These are phyloP conservation scores for Mucor plumbeus DNA, from an alignment of 371 early-diverging fungal species.

Conservation along the genomic window DNA sequence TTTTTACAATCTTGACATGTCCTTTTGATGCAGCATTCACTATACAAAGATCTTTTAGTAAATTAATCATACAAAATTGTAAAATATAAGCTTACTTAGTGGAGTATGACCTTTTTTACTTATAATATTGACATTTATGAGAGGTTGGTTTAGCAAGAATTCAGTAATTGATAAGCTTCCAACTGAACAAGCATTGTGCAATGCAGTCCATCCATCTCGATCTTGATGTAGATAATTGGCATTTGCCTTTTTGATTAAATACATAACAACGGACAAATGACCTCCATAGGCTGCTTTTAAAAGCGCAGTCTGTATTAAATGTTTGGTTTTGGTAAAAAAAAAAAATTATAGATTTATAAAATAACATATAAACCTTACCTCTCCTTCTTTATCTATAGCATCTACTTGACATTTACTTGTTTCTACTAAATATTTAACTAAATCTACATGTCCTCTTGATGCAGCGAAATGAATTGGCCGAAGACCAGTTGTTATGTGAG, in stretches of 20 bases:
- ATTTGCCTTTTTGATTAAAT: slow-evolving; percentile 51
- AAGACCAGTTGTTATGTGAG: slow-evolving; percentile 51
- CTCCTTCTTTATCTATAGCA: slow-evolving; percentile 64
- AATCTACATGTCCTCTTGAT: slow-evolving; percentile 58
- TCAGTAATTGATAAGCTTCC: slow-evolving; percentile 57
- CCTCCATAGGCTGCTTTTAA: slow-evolving; percentile 76
- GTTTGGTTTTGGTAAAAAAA: neutral
- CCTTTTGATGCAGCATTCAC: slow-evolving; percentile 76
- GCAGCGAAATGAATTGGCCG: slow-evolving; percentile 67
- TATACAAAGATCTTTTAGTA: slow-evolving; percentile 17
- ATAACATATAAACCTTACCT: slow-evolving; percentile 43
- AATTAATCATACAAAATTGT: neutral
- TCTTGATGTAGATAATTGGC: slow-evolving; percentile 65
- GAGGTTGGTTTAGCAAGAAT: slow-evolving; percentile 45
- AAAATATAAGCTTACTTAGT: slow-evolving; percentile 54
- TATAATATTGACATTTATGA: slow-evolving; percentile 54
- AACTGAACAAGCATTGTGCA: slow-evolving; percentile 73
- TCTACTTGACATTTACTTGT: slow-evolving; percentile 60
- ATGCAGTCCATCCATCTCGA: slow-evolving; percentile 77
- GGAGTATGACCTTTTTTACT: slow-evolving; percentile 69
- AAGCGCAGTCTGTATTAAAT: slow-evolving; percentile 63
- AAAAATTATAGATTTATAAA: neutral
- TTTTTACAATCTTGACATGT: slow-evolving; percentile 54
- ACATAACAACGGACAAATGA: slow-evolving; percentile 55
- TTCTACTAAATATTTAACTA: slow-evolving; percentile 62